These are phyloP conservation scores for Drosera spatulata DNA, from an alignment of 179 eudicot species.

Conservation along the genomic window DNA sequence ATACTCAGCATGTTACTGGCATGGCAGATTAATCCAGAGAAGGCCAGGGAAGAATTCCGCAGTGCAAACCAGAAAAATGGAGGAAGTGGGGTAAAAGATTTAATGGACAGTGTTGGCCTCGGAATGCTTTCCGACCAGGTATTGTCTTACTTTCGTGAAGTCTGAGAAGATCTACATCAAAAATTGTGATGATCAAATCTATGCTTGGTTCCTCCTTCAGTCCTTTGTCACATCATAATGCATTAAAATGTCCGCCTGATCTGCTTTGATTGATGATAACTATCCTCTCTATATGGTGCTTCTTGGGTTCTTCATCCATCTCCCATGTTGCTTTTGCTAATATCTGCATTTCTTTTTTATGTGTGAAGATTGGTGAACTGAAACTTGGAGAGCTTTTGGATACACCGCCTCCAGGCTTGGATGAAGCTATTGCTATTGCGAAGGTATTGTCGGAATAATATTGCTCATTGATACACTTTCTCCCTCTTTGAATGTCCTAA, in stretches of 20 bases:
- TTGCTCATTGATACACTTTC: neutral
- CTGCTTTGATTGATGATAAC: too few relatives aligned
- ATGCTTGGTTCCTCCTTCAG: too few relatives aligned
- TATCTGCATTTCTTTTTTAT: neutral
- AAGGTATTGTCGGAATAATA: conserved; percentile 25
- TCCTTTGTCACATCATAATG: too few relatives aligned
- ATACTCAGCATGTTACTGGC: conserved; percentile 13
- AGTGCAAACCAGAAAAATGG: conserved; percentile 49
- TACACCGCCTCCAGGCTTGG: conserved; percentile 97
- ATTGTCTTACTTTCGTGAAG: neutral
- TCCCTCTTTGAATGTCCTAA: conserved; percentile 3
- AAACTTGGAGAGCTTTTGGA: conserved; percentile 97
- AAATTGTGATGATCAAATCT: too few relatives aligned
- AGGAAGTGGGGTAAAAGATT: conserved; percentile 83
- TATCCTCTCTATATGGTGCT: too few relatives aligned
- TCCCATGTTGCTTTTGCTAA: neutral
- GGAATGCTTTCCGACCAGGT: conserved; percentile 94
- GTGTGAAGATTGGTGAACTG: conserved; percentile 69
- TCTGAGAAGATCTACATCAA: too few relatives aligned
- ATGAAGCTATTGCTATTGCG: conserved; percentile 96
- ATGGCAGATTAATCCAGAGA: conserved; percentile 91
- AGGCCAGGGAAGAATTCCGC: conserved; percentile 91
- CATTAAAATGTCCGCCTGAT: too few relatives aligned
- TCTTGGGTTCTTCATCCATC: neutral
- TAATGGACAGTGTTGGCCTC: conserved; percentile 98